These are phyloP conservation scores for Leptoxyphium fumago DNA, from an alignment of 2,329 filamentous ascomycete species.

Conservation along the genomic window DNA sequence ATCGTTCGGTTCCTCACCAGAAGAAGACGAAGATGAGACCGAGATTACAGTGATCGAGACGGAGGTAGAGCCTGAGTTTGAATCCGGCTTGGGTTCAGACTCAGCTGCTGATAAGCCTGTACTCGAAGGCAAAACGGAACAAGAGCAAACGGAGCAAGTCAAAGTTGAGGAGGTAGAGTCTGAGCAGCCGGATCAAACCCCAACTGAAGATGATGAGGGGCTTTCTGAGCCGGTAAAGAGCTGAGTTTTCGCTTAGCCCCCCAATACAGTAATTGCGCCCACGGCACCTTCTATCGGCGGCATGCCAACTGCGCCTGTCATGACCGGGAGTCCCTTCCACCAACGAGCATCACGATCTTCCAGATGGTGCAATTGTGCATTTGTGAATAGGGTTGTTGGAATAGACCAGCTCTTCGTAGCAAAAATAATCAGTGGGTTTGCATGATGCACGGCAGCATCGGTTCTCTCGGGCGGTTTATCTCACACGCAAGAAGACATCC, in stretches of 20 bases:
- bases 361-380: no score
- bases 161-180: neutral
- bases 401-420: no score
- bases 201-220: conserved; percentile 25
- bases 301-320: no score
- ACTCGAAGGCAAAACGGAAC: neutral
- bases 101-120: conserved; percentile 13
- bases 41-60: conserved; percentile 9
- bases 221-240: conserved; percentile 20
- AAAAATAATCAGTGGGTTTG: no score
- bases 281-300: no score
- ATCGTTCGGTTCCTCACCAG: neutral
- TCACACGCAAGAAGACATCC: no score
- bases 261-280: no score
- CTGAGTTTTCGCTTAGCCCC: conserved; percentile 2
- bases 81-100: conserved; percentile 42
- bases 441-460: no score
- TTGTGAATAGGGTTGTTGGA: no score
- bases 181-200: neutral
- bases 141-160: conserved; percentile 1
- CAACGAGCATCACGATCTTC: no score
- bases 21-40: conserved; percentile 1
- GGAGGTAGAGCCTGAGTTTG: conserved; percentile 10
- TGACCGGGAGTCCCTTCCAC: no score
- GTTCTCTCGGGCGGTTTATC: no score